These are phyloP conservation scores for Claviceps spartinae DNA, from an alignment of 2,329 filamentous ascomycete species.

Conservation along the genomic window DNA sequence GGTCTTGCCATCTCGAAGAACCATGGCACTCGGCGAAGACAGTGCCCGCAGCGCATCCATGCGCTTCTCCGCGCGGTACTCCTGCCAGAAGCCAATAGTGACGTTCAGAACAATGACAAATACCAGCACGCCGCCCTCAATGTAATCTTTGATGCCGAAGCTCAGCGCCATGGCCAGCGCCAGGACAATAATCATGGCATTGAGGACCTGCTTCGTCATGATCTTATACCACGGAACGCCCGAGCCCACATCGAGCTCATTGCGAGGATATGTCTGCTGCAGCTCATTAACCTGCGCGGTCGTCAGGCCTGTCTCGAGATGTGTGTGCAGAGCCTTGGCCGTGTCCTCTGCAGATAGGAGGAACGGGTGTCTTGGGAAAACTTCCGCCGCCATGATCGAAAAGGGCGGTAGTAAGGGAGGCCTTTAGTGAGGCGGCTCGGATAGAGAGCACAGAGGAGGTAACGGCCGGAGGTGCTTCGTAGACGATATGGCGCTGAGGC, in stretches of 20 bases:
- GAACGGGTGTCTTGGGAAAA: slow-evolving; percentile 43
- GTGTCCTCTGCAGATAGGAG: slow-evolving; percentile 49
- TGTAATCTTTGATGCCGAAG: slow-evolving; percentile 53
- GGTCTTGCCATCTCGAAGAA: slow-evolving; percentile 45
- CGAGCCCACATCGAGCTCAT: slow-evolving; percentile 57
- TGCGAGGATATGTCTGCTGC: slow-evolving; percentile 47
- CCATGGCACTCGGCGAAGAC: slow-evolving; percentile 48
- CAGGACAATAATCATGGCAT: slow-evolving; percentile 67
- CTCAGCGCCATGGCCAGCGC: slow-evolving; percentile 63
- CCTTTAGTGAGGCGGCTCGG: slow-evolving; percentile 7
- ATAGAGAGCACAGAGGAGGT: slow-evolving; percentile 6
- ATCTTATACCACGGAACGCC: slow-evolving; percentile 60
- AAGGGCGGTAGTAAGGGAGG: not conserved
- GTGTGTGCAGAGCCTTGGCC: slow-evolving; percentile 45
- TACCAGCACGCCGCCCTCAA: slow-evolving; percentile 53
- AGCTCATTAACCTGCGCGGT: slow-evolving; percentile 44
- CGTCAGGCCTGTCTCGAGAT: slow-evolving; percentile 54
- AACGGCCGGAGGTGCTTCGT: slow-evolving; percentile 10
- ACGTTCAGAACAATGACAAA: slow-evolving; percentile 58
- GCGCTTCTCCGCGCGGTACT: slow-evolving; percentile 51
- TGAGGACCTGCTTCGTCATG: slow-evolving; percentile 56
- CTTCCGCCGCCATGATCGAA: slow-evolving; percentile 22
- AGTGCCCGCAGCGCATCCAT: slow-evolving; percentile 51
- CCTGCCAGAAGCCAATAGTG: slow-evolving; percentile 52
- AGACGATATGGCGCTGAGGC: slow-evolving; percentile 5